Evolutionary conservation across 2,329 filamentous ascomycete genomes (phyloP), one percentile per base, ranked within the genome.

Genomic region (Paraphoma chrysanthemicola): DNA sequence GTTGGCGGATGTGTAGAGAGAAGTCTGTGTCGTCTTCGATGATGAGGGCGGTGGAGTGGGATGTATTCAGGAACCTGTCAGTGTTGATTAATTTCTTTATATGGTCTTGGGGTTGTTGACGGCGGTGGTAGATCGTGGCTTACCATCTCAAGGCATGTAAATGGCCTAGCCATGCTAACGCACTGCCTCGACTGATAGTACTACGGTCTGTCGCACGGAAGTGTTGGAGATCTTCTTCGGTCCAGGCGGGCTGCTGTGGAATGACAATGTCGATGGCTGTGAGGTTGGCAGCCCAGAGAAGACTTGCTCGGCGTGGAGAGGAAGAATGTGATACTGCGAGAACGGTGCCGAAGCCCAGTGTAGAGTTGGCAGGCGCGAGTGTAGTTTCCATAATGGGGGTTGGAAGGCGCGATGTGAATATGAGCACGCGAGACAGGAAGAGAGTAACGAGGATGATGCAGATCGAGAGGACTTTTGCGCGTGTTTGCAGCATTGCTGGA

Each of bases 141-240:
- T 61, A 73, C 72, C 69, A 74, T 54, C 59, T 68, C 44, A 80
- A 55, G 3, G 72, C 74, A 52, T 76, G 71, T 41, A 78, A 62
- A 60, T 80, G 78, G 18, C 76, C 76, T 50, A 79, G 62, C 78
- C 78, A 79, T 12, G 78, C 78, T 55, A 77, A 45, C 1, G 74
- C 74, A 41, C 72, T 76, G 8, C 77, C 78, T 33, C 61, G 69
- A n/a, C 61, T 69, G 16, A 79, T 72, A 1, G 41, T 64, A 16
- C 69, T 76, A 6, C 54, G 48, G 14, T 71, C 57, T 2, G 62
- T 60, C 4, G 67, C 59, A 29, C 62, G 61, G 29, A 80, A 63
- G 6, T 31, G 45, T 4, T 62, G 36, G 8, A 79, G 41, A 54
- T 79, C 69, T n/a, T 52, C 57, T 5, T 75, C 71, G 4, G 70